Conservation (phyloP, 2,329 filamentous ascomycete genomes). For the Rhynchosporium graminicola region DNA sequence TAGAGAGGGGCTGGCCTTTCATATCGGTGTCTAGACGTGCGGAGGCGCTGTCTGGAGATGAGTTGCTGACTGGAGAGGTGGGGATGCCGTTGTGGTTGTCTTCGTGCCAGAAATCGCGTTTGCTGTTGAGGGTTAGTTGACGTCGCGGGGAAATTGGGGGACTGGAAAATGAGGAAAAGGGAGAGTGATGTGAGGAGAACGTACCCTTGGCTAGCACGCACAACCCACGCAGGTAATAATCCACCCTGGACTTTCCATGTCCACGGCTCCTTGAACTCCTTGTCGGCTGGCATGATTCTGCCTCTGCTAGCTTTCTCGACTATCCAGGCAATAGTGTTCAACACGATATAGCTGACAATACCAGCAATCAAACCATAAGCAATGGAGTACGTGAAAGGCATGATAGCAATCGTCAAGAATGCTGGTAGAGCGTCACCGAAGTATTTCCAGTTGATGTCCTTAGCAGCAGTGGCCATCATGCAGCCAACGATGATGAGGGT, state of each 20-base stretch:
- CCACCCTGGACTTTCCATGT: constrained; percentile 78
- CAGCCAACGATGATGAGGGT: constrained; percentile 82
- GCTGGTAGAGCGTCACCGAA: constrained; percentile 81
- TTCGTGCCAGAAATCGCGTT: constrained; percentile 32
- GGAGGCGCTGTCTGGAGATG: constrained; percentile 3
- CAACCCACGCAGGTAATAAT: constrained; percentile 72
- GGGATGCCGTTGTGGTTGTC: constrained; percentile 15
- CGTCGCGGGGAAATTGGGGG: neutral
- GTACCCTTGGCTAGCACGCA: constrained; percentile 53
- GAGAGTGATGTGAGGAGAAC: neutral
- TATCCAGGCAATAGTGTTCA: constrained; percentile 72
- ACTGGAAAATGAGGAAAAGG: no score
- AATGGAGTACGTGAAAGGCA: constrained; percentile 90
- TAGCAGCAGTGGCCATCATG: constrained; percentile 78
- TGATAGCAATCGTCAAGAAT: constrained; percentile 79
- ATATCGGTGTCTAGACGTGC: neutral
- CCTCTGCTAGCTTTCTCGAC: constrained; percentile 67
- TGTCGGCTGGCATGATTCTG: constrained; percentile 71
- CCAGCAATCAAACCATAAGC: constrained; percentile 82
- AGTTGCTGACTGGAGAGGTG: neutral
- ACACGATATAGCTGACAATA: constrained; percentile 72
- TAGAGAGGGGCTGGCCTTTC: neutral
- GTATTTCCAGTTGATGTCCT: constrained; percentile 88
- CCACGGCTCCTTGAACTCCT: constrained; percentile 77
- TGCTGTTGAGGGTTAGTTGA: neutral